Evolutionary conservation across 257 asterid species (phyloP), one percentile per base, ranked within the genome.

Genomic region (Petunia secreta): DNA sequence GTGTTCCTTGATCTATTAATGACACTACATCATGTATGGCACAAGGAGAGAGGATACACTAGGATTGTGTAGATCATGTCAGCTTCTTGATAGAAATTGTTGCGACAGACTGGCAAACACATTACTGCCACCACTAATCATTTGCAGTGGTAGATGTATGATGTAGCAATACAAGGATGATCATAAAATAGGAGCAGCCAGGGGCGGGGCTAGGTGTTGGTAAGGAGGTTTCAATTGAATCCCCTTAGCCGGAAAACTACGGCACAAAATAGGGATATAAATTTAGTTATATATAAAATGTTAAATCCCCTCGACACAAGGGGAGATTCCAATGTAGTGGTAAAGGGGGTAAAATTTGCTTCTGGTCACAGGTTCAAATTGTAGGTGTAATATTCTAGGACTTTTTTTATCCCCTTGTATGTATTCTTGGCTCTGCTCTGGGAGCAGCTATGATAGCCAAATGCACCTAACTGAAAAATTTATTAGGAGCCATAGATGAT

Each of bases 141-240:
- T 68, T 68, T 69, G 77, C 40, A 69, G 76, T 71, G 48, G 60
- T 46, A 43, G 60, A 48, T 71, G 77, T 11, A 25, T 48, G 43
- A 13, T 71, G 60, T 34, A 34, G 60, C 44, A 71, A 44, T 34
- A 34, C 11, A 14, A 46, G 59, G 77, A 46, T 46, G 39, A 69
- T 46, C 77, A 46, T 25, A 41, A 25, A 69, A 46, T 69, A n/a
- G 59, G 41, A 25, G 40, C 43, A 69, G 43, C 43, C 9, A 69
- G 10, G 60, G 25, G 25, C 25, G 25, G 25, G 25, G 25, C 25
- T 25, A 25, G 25, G 25, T 25, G 25, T 25, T 25, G 0, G 25
- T 25, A 25, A 25, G 25, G 25, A 25, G 25, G 25, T 25, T 25
- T 25, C 25, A 25, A 25, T 25, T 25, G 25, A 25, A 25, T 25